Evolutionary conservation across 2,329 filamentous ascomycete species (phyloP).

Genomic region (Myriangium duriaei): DNA sequence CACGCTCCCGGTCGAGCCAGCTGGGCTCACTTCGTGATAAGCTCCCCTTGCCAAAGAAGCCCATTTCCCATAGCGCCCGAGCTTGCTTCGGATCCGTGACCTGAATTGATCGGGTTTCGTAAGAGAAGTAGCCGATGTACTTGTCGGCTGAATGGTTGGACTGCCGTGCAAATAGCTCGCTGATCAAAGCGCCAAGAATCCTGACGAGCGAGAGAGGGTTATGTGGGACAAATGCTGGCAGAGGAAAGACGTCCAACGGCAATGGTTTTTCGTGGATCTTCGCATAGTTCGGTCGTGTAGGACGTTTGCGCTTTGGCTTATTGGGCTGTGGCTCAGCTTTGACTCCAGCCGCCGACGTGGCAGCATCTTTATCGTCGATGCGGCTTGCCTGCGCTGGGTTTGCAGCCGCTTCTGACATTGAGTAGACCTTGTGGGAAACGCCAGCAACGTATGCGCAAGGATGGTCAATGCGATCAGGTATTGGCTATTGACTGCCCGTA

Average conservation of each 20-base stretch:
- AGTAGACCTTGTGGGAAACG: too few relatives aligned
- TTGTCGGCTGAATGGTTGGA: slow-evolving; percentile 50
- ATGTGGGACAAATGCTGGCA: slow-evolving; percentile 79
- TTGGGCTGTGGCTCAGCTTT: too few relatives aligned
- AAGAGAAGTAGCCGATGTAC: slow-evolving; percentile 69
- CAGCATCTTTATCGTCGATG: too few relatives aligned
- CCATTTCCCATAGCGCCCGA: slow-evolving; percentile 82
- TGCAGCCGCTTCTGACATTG: too few relatives aligned
- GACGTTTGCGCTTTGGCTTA: slow-evolving; percentile 12
- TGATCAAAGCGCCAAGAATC: slow-evolving; percentile 56
- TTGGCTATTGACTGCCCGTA: too few relatives aligned
- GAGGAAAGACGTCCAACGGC: slow-evolving; percentile 68
- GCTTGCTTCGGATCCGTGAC: slow-evolving; percentile 65
- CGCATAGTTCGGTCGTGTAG: slow-evolving; percentile 46
- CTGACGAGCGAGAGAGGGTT: slow-evolving; percentile 83
- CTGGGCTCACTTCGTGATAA: slow-evolving; percentile 89
- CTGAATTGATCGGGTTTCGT: slow-evolving; percentile 69
- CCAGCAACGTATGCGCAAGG: too few relatives aligned
- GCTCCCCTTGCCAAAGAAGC: slow-evolving; percentile 91
- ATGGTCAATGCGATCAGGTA: too few relatives aligned
- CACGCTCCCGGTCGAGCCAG: slow-evolving; percentile 77
- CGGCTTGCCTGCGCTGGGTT: too few relatives aligned
- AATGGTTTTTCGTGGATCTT: slow-evolving; percentile 72
- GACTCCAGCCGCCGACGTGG: too few relatives aligned
- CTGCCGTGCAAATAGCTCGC: slow-evolving; percentile 35